These are phyloP conservation scores for Gonium pectorale DNA, from an alignment of 139 green algal species.

Conservation along the genomic window DNA sequence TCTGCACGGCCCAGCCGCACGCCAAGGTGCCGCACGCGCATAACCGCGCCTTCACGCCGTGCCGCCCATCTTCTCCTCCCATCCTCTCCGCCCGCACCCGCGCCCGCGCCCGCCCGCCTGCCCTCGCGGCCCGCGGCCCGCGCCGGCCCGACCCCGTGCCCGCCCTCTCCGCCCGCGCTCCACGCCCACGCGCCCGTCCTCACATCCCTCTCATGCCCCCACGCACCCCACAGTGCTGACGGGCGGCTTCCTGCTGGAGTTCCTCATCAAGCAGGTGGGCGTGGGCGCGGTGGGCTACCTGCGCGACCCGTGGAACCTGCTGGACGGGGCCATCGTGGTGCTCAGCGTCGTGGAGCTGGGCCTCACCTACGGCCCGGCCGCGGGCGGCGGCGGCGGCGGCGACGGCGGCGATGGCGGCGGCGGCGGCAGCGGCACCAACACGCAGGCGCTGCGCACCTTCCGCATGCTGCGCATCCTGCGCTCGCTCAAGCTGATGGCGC, in stretches of 20 bases:
- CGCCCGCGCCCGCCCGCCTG: too few relatives aligned
- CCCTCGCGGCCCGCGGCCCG: too few relatives aligned
- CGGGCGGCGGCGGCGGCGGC: background rate
- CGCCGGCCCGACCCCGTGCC: too few relatives aligned
- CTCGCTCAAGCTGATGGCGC: conserved; percentile 60
- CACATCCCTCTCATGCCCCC: too few relatives aligned
- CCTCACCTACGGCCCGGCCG: conserved; percentile 2
- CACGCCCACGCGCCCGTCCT: too few relatives aligned
- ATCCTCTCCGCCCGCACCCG: too few relatives aligned
- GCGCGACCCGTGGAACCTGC: conserved; percentile 66
- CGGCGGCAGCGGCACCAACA: conserved; percentile 6
- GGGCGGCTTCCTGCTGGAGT: conserved; percentile 60
- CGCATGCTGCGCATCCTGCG: conserved; percentile 57
- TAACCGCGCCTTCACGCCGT: too few relatives aligned
- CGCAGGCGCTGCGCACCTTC: conserved; percentile 57
- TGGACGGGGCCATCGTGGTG: conserved; percentile 67
- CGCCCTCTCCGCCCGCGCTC: too few relatives aligned
- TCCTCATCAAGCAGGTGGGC: conserved; percentile 51
- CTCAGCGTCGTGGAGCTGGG: conserved; percentile 36
- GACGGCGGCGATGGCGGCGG: background rate
- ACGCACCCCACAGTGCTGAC: conserved; percentile 51
- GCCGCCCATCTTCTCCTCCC: too few relatives aligned
- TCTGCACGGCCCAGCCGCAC: too few relatives aligned
- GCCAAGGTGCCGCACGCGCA: too few relatives aligned
- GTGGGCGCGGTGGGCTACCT: conserved; percentile 63